These are phyloP conservation scores for Tetrastigma voinierianum DNA, from an alignment of 164 flowering plant species.

Conservation along the genomic window DNA sequence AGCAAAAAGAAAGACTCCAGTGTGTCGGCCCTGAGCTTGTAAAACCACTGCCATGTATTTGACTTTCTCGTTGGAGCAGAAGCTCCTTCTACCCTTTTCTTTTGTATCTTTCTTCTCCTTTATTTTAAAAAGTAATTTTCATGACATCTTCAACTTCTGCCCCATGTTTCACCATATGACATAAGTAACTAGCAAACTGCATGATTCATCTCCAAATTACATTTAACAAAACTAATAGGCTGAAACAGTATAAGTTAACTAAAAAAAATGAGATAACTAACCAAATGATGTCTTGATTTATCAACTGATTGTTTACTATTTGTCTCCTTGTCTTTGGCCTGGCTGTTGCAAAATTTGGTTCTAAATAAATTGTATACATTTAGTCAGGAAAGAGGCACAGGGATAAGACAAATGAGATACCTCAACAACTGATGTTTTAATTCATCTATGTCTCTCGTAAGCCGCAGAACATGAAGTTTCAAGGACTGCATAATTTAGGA, in stretches of 20 bases:
- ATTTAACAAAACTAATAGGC: background rate
- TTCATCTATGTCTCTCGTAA: constrained; percentile 45
- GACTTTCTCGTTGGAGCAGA: too few relatives aligned
- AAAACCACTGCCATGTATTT: too few relatives aligned
- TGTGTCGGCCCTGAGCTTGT: too few relatives aligned
- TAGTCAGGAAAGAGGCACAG: background rate
- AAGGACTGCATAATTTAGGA: constrained; percentile 67
- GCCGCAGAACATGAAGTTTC: constrained; percentile 88
- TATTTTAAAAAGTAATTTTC: too few relatives aligned
- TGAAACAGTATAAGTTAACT: background rate
- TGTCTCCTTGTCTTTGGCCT: constrained; percentile 35
- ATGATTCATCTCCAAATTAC: constrained; percentile 2
- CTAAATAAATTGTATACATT: background rate
- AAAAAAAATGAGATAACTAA: constrained; percentile 17
- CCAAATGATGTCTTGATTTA: constrained; percentile 21
- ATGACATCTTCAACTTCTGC: too few relatives aligned
- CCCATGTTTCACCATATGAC: too few relatives aligned
- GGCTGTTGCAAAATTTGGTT: constrained; percentile 2
- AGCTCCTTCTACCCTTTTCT: too few relatives aligned
- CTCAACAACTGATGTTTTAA: constrained; percentile 70
- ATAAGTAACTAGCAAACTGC: constrained; percentile 14
- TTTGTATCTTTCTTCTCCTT: too few relatives aligned
- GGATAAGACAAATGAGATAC: constrained; percentile 5
- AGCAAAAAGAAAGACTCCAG: too few relatives aligned
- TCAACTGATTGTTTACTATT: constrained; percentile 12